These are phyloP conservation scores for Xerocomellus chrysenteron DNA, from an alignment of 768 basidiomycete genomes.

Conservation along the genomic window DNA sequence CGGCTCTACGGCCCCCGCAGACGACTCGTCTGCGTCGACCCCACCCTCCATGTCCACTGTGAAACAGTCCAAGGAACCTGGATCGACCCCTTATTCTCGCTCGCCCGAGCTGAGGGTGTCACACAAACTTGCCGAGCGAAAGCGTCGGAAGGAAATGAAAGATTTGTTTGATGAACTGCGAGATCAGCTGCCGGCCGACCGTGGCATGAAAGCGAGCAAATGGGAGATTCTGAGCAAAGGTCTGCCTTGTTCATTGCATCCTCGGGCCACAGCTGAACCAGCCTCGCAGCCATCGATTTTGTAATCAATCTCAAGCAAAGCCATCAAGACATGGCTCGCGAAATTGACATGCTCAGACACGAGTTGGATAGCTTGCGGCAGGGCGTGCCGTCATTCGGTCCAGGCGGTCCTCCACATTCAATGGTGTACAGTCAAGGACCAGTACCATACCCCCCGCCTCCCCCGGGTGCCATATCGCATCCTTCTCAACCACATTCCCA, in stretches of 20 bases:
- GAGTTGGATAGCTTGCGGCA: conserved; percentile 67
- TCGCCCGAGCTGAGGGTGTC: conserved; percentile 93
- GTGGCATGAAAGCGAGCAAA: conserved; percentile 95
- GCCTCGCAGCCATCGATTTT: conserved; percentile 77
- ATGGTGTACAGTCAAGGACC: conserved; percentile 54
- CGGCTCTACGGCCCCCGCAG: conserved; percentile 37
- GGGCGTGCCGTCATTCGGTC: conserved; percentile 53
- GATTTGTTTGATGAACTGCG: conserved; percentile 95
- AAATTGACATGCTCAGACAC: conserved; percentile 75
- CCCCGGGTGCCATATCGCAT: conserved; percentile 46
- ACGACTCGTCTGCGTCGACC: conserved; percentile 42
- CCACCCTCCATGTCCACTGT: conserved; percentile 33
- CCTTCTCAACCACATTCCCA: conserved; percentile 34
- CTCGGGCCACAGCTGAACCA: neutral
- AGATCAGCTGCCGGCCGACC: conserved; percentile 88
- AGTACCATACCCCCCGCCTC: conserved; percentile 46
- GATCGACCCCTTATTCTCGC: conserved; percentile 86
- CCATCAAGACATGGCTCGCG: conserved; percentile 74
- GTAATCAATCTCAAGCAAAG: conserved; percentile 74
- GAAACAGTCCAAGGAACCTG: conserved; percentile 46
- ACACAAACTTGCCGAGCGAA: conserved; percentile 96
- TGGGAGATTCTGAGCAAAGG: conserved; percentile 99
- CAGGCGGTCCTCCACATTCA: conserved; percentile 47
- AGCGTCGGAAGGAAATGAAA: conserved; percentile 98
- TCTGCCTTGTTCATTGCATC: conserved; percentile 31